phyloP scores from a whole-genome alignment of 768 basidiomycete species.

The Termitomyces sp. region DNA sequence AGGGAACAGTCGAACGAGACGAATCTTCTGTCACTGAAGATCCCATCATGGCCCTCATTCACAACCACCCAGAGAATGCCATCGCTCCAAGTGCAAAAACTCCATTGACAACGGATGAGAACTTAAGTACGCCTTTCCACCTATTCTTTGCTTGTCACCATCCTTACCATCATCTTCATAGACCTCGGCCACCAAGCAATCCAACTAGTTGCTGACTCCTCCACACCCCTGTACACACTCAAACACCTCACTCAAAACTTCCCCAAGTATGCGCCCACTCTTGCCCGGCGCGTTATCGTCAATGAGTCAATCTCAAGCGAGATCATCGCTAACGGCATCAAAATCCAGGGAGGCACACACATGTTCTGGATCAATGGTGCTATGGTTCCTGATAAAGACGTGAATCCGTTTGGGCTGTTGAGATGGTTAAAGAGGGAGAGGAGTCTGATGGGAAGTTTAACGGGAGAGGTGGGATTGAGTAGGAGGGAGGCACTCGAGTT shows the following conservation, averaged over 20 bases:
- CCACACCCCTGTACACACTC: slow-evolving; percentile 48
- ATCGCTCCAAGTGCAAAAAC: slow-evolving; percentile 33
- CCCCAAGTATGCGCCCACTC: slow-evolving; percentile 73
- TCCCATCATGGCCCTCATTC: slow-evolving; percentile 32
- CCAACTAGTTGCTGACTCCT: slow-evolving; percentile 66
- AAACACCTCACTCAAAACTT: slow-evolving; percentile 80
- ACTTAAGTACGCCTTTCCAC: slow-evolving; percentile 31
- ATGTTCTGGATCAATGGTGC: slow-evolving; percentile 82
- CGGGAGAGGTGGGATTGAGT: slow-evolving; percentile 51
- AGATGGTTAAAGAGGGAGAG: slow-evolving; percentile 73
- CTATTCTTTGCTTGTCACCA: neutral
- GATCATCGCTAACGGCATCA: slow-evolving; percentile 49
- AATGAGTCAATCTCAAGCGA: slow-evolving; percentile 48
- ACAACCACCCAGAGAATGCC: slow-evolving; percentile 31
- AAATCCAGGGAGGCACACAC: slow-evolving; percentile 46
- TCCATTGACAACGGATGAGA: slow-evolving; percentile 46
- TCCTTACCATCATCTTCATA: slow-evolving; percentile 16
- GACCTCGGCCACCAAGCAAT: slow-evolving; percentile 69
- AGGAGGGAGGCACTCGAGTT: slow-evolving; percentile 65
- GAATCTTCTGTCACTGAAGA: slow-evolving; percentile 25
- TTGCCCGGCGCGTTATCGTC: slow-evolving; percentile 63
- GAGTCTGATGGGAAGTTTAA: slow-evolving; percentile 49
- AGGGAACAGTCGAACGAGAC: slow-evolving; percentile 10
- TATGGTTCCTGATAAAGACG: slow-evolving; percentile 50
- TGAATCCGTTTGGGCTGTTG: slow-evolving; percentile 69